These are phyloP conservation scores for Fusarium agapanthi DNA, from an alignment of 2,329 filamentous ascomycete species.

Conservation along the genomic window DNA sequence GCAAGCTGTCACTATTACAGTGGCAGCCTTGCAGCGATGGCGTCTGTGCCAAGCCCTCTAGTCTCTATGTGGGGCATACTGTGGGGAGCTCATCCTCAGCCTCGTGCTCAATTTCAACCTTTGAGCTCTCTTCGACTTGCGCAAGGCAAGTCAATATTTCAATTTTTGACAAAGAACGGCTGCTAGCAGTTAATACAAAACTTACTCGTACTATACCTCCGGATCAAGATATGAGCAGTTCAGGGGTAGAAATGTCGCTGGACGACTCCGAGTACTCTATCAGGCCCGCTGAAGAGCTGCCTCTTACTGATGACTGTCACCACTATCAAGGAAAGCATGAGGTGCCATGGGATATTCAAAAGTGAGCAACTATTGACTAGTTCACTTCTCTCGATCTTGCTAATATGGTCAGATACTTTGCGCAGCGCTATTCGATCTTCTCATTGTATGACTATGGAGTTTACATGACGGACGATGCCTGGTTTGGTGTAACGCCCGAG, in stretches of 20 bases:
- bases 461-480: slow-evolving; percentile 90
- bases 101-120: slow-evolving; percentile 39
- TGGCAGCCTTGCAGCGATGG: slow-evolving; percentile 41
- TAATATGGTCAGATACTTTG: slow-evolving; percentile 75
- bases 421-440: slow-evolving; percentile 88
- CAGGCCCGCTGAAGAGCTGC: slow-evolving; percentile 55
- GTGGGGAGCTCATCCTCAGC: slow-evolving; percentile 36
- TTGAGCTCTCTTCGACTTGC: neutral
- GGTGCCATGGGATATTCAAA: slow-evolving; percentile 85
- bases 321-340: slow-evolving; percentile 77
- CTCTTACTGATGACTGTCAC: slow-evolving; percentile 70
- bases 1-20: slow-evolving; percentile 43
- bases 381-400: neutral
- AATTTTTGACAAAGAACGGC: neutral
- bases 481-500: slow-evolving; percentile 97
- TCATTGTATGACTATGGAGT: slow-evolving; percentile 87
- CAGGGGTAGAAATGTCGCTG: slow-evolving; percentile 11
- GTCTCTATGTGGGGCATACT: slow-evolving; percentile 1
- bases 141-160: neutral
- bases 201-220: neutral
- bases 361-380: slow-evolving; percentile 62
- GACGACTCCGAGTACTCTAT: slow-evolving; percentile 43
- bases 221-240: slow-evolving; percentile 20
- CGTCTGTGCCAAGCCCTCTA: slow-evolving; percentile 35
- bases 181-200: neutral